These are phyloP conservation scores for Penicillium nordicum DNA, from an alignment of 2,329 filamentous ascomycete genomes.

Conservation along the genomic window DNA sequence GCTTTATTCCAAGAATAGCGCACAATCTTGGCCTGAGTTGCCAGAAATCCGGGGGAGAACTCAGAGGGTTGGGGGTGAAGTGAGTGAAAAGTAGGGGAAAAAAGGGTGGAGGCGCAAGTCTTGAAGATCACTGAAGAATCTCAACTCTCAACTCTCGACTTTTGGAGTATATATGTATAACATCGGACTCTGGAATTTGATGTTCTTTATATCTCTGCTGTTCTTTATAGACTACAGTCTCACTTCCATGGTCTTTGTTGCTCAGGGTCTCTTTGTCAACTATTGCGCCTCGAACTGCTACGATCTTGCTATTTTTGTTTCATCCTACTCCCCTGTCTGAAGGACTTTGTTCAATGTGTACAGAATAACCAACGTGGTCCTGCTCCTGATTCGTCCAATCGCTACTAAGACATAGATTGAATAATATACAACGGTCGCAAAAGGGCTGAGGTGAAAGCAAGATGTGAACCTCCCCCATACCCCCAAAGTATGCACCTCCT, in stretches of 20 bases:
- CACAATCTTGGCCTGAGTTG: neutral
- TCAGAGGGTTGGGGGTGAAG: conserved; percentile 2
- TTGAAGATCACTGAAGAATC: conserved; percentile 12
- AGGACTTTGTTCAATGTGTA: conserved; percentile 7
- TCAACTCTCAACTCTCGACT: neutral
- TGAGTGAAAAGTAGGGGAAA: conserved; percentile 3
- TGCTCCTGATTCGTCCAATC: conserved; percentile 10
- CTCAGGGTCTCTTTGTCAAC: conserved; percentile 2
- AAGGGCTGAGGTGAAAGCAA: conserved; percentile 4
- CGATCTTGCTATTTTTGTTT: conserved; percentile 4
- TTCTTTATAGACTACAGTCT: conserved; percentile 2
- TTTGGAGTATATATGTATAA: neutral
- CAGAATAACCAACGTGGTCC: conserved; percentile 9
- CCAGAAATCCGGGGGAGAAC: neutral
- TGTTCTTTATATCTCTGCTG: conserved; percentile 1
- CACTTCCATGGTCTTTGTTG: conserved; percentile 6
- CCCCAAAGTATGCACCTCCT: conserved; percentile 1
- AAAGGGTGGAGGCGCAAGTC: conserved; percentile 5
- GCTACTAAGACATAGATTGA: conserved; percentile 19
- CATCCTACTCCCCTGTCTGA: neutral
- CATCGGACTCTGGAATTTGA: neutral
- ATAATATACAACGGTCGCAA: conserved; percentile 25
- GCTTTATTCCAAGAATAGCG: neutral
- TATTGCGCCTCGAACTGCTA: neutral
- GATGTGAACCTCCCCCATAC: neutral